These are phyloP conservation scores for Powellomyces hirtus DNA, from an alignment of 192 early-diverging fungal species.

Conservation along the genomic window DNA sequence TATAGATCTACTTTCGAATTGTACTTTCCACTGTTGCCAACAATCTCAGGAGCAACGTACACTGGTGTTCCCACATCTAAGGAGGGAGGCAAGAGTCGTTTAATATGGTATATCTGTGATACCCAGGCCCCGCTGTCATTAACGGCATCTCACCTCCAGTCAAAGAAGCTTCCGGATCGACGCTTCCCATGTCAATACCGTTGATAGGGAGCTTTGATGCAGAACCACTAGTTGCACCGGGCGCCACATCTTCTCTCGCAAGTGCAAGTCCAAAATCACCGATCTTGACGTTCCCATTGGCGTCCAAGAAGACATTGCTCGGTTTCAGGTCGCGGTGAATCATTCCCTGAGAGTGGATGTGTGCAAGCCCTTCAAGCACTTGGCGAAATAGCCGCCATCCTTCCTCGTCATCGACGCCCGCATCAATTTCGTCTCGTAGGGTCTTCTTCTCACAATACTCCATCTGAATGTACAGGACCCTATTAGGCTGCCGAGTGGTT, in stretches of 20 bases:
- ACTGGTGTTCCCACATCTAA: slow-evolving; percentile 85
- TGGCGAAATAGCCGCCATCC: slow-evolving; percentile 85
- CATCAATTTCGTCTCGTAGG: slow-evolving; percentile 74
- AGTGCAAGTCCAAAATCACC: slow-evolving; percentile 80
- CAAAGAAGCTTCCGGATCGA: slow-evolving; percentile 30
- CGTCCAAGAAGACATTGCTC: slow-evolving; percentile 51
- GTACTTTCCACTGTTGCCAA: slow-evolving; percentile 53
- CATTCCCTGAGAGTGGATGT: slow-evolving; percentile 85
- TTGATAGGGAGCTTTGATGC: not conserved
- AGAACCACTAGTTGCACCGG: not conserved
- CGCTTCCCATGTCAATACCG: not conserved
- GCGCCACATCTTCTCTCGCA: slow-evolving; percentile 29
- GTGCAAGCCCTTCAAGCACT: slow-evolving; percentile 84
- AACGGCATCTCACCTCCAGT: not conserved
- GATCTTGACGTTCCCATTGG: slow-evolving; percentile 49
- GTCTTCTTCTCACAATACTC: slow-evolving; percentile 97
- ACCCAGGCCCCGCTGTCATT: not conserved
- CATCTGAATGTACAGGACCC: slow-evolving; percentile 91
- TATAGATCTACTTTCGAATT: slow-evolving; percentile 83
- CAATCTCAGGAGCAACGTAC: slow-evolving; percentile 72
- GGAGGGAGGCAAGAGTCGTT: not conserved
- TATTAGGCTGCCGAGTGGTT: not conserved
- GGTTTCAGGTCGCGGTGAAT: slow-evolving; percentile 89
- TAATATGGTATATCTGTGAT: not conserved
- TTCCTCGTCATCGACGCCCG: slow-evolving; percentile 74